A percentile compares a stretch with the other conserved stretches of the same genome.
phyloP scores from a whole-genome alignment of 2,329 filamentous ascomycete species.

The Curvularia eragrostidis region DNA sequence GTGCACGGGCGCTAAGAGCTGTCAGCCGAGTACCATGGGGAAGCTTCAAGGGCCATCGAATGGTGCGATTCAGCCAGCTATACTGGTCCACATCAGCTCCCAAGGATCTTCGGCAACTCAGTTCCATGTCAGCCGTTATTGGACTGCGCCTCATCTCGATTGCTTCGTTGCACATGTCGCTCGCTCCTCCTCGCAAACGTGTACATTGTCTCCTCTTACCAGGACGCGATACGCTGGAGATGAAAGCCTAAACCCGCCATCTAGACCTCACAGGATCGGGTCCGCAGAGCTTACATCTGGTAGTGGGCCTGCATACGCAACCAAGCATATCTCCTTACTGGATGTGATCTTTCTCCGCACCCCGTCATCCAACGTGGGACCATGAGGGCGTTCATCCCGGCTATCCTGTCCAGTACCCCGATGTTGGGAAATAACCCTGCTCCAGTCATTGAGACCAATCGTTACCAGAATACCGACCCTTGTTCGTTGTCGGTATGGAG shows the following conservation, averaged over 20 bases:
- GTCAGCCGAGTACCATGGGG: slow-evolving; percentile 15
- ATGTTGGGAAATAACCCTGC: slow-evolving; percentile 25
- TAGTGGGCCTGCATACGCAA: slow-evolving; percentile 25
- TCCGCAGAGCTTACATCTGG: slow-evolving; percentile 33
- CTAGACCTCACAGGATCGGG: slow-evolving; percentile 23
- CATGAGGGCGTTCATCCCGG: slow-evolving; percentile 32
- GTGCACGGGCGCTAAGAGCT: slow-evolving; percentile 8
- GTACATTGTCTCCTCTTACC: background rate
- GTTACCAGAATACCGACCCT: slow-evolving; percentile 18
- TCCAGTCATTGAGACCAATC: slow-evolving; percentile 32
- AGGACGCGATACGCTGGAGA: slow-evolving; percentile 15
- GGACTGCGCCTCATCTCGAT: background rate
- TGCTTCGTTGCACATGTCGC: slow-evolving; percentile 1
- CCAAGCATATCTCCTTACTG: slow-evolving; percentile 22
- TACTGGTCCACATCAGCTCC: background rate
- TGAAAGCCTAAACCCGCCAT: slow-evolving; percentile 11
- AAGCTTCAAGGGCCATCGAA: slow-evolving; percentile 21
- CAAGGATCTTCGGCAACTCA: background rate
- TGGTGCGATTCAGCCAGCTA: slow-evolving; percentile 7
- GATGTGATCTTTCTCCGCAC: slow-evolving; percentile 35
- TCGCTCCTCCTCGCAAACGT: background rate
- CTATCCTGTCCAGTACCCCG: slow-evolving; percentile 28
- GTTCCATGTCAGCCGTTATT: background rate
- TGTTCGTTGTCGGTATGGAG: slow-evolving; percentile 13
- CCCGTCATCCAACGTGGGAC: slow-evolving; percentile 21